A percentile compares a stretch with the other conserved stretches of the same genome.
phyloP scores from a whole-genome alignment of 2,329 filamentous ascomycete genomes.

The Penicillium italicum region DNA sequence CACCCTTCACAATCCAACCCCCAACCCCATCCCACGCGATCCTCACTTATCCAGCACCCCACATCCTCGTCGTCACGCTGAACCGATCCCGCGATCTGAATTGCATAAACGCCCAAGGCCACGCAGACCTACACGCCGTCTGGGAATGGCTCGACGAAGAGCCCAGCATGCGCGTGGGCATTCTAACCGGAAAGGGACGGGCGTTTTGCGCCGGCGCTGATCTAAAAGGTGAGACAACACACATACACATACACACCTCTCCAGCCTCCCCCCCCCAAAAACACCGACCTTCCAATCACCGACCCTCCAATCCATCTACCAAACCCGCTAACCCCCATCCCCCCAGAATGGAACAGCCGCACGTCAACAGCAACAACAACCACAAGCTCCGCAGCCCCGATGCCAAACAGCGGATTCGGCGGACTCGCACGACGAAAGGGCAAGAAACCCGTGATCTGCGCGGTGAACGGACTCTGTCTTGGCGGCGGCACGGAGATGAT shows the following conservation, averaged over 20 bases:
- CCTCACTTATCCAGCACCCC: conserved; percentile 43
- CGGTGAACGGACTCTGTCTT: conserved; percentile 70
- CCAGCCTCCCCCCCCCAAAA: no score
- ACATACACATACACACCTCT: no score
- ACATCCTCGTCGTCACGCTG: conserved; percentile 49
- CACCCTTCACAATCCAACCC: conserved; percentile 29
- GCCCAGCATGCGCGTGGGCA: conserved; percentile 38
- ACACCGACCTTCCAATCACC: no score
- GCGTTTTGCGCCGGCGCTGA: conserved; percentile 48
- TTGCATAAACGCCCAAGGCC: conserved; percentile 43
- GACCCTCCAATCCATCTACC: neutral
- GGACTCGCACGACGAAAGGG: conserved; percentile 45
- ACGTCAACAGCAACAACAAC: conserved; percentile 13
- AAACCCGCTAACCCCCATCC: neutral
- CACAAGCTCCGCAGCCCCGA: conserved; percentile 5
- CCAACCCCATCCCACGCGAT: conserved; percentile 31
- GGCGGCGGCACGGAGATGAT: conserved; percentile 76
- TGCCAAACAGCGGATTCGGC: conserved; percentile 39
- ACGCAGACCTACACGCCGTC: conserved; percentile 42
- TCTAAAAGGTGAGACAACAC: conserved; percentile 36
- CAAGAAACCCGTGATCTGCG: conserved; percentile 69
- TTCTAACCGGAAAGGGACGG: conserved; percentile 42
- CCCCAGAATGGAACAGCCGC: conserved; percentile 36
- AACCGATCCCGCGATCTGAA: conserved; percentile 44
- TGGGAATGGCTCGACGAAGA: conserved; percentile 48